Evolutionary conservation across 805 yeast species (phyloP), one percentile per base, ranked within the genome.

Genomic region (Metschnikowia noctiluminum): DNA sequence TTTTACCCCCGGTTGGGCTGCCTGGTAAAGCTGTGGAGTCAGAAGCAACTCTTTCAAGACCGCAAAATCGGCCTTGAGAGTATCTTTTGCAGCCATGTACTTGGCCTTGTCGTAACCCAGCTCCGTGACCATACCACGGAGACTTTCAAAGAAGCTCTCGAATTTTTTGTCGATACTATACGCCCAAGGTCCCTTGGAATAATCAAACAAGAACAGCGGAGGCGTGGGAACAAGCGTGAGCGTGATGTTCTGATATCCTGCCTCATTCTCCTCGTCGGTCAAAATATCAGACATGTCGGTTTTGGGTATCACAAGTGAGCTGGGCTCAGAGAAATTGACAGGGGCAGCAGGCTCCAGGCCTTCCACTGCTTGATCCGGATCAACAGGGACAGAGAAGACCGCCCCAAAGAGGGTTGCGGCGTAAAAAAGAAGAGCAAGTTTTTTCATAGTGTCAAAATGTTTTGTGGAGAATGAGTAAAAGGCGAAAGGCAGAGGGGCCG

Each of bases 151-250:
- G 28, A 46, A 42, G 2, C 28, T 7, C 30, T 16, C 14, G 26
- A 38, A 42, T 36, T 46, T 46, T 7, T 32, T 21, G 30, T 42
- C 40, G 26, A 46, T 32, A 14, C 42, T 41, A 32, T 42, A 42
- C 35, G 41, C 50, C 9, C 45, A 32, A 15, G 34, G 14, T 13
- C 7, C 40, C 2, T 26, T 46, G 12, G 42, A 27, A 28, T 42
- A 46, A 6, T 30, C 21, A n/a, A 46, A 46, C 30, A 46, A 35
- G 30, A 30, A 28, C 14, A 2, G 12, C 1, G 50, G 50, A 7
- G 50, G 43, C 13, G 21, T 27, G 4, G 50, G 43, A 8, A 46
- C 38, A 2, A n/a, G 28, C 21, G 38, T 14, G n/a, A 46, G 50
- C 10, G 42, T 42, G 16, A 46, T 38, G 14, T 46, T 42, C 15